Percentiles rank a stretch among this genome's conserved stretches.
Evolutionary conservation across 2,329 filamentous ascomycete species (phyloP).

Genomic region (Penicillium oxalicum): DNA sequence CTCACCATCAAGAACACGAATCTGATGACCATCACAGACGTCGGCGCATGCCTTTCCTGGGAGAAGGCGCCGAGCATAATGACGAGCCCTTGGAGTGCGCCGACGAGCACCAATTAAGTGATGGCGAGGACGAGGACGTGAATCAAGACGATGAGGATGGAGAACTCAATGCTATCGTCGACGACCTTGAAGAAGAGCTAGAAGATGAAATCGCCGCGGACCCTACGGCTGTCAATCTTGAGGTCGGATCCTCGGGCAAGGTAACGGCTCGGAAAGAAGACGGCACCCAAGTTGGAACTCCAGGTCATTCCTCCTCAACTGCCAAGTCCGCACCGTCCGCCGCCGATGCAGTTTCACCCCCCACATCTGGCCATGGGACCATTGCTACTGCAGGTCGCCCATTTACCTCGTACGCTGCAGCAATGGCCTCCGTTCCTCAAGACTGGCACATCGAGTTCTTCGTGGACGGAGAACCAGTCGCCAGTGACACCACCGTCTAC

Average conservation of each 20-base stretch:
- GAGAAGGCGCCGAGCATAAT: conserved; percentile 55
- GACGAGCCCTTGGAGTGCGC: conserved; percentile 80
- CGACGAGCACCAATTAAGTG: conserved; percentile 78
- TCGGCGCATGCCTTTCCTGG: conserved; percentile 52
- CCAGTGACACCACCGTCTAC: conserved; percentile 93
- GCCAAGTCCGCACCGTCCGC: conserved; percentile 38
- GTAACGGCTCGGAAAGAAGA: conserved; percentile 90
- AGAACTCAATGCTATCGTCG: conserved; percentile 80
- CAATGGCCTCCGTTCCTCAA: conserved; percentile 71
- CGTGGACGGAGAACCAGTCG: conserved; percentile 73
- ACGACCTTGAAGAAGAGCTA: conserved; percentile 80
- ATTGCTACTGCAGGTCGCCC: conserved; percentile 53
- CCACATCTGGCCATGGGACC: conserved; percentile 31
- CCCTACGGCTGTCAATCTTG: conserved; percentile 83
- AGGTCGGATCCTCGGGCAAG: conserved; percentile 78
- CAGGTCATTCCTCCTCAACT: conserved; percentile 55
- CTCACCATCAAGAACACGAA: conserved; percentile 34
- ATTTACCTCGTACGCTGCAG: conserved; percentile 73
- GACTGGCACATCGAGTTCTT: conserved; percentile 98
- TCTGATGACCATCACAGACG: conserved; percentile 56
- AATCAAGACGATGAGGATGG: conserved; percentile 48
- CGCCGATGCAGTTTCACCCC: conserved; percentile 18
- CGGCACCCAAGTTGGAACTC: conserved; percentile 78
- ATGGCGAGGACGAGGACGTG: conserved; percentile 53
- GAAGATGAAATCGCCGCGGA: conserved; percentile 68